These are phyloP conservation scores for Solanum pennellii DNA, from an alignment of 257 asterid species.

Conservation along the genomic window DNA sequence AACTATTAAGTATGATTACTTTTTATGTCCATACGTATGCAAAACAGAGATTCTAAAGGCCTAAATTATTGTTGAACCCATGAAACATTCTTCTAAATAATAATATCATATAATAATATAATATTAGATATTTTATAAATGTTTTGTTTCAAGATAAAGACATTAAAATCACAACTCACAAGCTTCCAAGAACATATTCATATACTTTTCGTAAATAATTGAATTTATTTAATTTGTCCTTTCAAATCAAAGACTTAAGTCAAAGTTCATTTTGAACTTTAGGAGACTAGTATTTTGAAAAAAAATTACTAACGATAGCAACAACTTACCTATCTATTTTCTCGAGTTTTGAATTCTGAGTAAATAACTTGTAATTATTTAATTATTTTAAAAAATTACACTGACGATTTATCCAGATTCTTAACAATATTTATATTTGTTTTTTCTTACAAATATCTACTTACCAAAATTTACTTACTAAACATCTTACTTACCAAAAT, in stretches of 20 bases:
- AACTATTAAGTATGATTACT: background rate
- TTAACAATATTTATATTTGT: too few relatives aligned
- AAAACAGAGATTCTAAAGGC: background rate
- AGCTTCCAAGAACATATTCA: background rate
- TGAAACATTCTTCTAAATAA: background rate
- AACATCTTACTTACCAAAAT: too few relatives aligned
- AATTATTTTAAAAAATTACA: background rate
- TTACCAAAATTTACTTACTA: background rate
- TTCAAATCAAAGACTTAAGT: background rate
- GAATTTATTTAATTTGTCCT: background rate
- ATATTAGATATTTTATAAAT: background rate
- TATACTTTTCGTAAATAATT: background rate
- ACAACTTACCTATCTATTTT: background rate
- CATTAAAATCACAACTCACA: background rate
- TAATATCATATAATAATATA: background rate
- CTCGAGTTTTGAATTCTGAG: background rate
- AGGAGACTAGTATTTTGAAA: background rate
- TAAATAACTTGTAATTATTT: too few relatives aligned
- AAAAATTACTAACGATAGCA: background rate
- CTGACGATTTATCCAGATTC: background rate
- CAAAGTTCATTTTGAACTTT: background rate
- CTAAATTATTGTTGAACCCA: background rate
- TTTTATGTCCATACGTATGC: background rate
- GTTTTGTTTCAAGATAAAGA: background rate
- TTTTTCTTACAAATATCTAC: too few relatives aligned